Evolutionary conservation across 495 filamentous ascomycete species (phyloP), one percentile per base, ranked within the genome.

Genomic region (Penicillium desertorum): DNA sequence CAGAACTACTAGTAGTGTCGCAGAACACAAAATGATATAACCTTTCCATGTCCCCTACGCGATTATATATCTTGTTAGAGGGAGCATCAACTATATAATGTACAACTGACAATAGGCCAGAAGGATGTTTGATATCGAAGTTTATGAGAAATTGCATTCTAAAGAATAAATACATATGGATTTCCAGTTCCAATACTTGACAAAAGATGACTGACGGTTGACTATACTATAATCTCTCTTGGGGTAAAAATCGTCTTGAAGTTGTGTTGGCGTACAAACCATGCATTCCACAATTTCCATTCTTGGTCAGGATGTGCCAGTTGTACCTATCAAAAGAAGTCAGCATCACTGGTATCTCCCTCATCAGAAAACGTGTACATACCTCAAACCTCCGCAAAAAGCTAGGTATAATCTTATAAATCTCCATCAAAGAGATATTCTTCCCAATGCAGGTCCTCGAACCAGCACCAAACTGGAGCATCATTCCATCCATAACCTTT

Each of bases 401-500:
- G 43, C 67, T 58, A 4, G 74, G 72, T n/a, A 71, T 52, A 0
- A 75, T 32, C 32, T 73, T 74, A 14, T 47, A 57, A 20, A 74
- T 66, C 49, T 67, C 60, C 51, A 75, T 37, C 2, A 73, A 49
- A 2, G 70, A 60, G 45, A 75, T 66, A 41, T 70, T 70, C 39
- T 70, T 73, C 4, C 72, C 71, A 34, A 74, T 59, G 53, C 71
- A 75, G 17, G 50, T 62, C 16, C 64, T 51, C 4, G 68, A 56
- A 0, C 72, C 72, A 4, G 45, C 37, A 6, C 72, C 71, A 59
- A 74, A 75, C 56, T 64, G 34, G 47, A 65, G 53, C 14, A 59
- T 44, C 41, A 12, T 51, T 23, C 46, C 42, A 43, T 62, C 62
- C 62, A 65, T 65, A 14, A 20, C 2, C 23, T 47, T 54, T 2